These are phyloP conservation scores for Tricholoma furcatifolium DNA, from an alignment of 768 basidiomycete genomes.

Conservation along the genomic window DNA sequence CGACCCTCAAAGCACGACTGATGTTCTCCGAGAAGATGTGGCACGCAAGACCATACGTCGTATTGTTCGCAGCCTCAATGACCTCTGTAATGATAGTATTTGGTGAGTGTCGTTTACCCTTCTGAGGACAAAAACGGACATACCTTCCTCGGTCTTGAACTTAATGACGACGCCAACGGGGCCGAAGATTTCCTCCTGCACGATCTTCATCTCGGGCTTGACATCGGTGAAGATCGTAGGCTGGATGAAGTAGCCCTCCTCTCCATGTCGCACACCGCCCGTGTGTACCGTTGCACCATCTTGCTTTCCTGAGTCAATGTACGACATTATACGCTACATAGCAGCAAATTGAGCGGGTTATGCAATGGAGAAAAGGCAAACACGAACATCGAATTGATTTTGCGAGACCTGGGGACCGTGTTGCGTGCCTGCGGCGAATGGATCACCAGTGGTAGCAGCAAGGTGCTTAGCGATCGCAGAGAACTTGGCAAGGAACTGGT, in stretches of 20 bases:
- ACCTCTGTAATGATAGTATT: constrained; percentile 15
- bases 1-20: constrained; percentile 21
- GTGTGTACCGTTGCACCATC: constrained; percentile 62
- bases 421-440: constrained; percentile 52
- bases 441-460: constrained; percentile 55
- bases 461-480: constrained; percentile 45
- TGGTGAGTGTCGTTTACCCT: constrained; percentile 26
- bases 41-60: constrained; percentile 19
- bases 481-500: constrained; percentile 68
- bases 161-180: constrained; percentile 72
- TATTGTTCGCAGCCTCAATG: constrained; percentile 21
- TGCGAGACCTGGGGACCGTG: constrained; percentile 79
- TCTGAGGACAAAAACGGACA: background rate
- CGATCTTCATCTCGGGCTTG: constrained; percentile 64
- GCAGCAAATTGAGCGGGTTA: background rate
- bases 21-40: constrained; percentile 22
- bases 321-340: constrained; percentile 63
- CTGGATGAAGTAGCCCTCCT: constrained; percentile 64
- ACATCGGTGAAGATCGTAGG: constrained; percentile 73
- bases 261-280: constrained; percentile 60
- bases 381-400: constrained; percentile 61
- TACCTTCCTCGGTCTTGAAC: constrained; percentile 57
- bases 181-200: constrained; percentile 72
- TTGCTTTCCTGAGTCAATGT: constrained; percentile 73
- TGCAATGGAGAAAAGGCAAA: background rate